Evolutionary conservation across 345 rosid genomes (phyloP), one percentile per base, ranked within the genome.

Genomic region (Populus simonii): DNA sequence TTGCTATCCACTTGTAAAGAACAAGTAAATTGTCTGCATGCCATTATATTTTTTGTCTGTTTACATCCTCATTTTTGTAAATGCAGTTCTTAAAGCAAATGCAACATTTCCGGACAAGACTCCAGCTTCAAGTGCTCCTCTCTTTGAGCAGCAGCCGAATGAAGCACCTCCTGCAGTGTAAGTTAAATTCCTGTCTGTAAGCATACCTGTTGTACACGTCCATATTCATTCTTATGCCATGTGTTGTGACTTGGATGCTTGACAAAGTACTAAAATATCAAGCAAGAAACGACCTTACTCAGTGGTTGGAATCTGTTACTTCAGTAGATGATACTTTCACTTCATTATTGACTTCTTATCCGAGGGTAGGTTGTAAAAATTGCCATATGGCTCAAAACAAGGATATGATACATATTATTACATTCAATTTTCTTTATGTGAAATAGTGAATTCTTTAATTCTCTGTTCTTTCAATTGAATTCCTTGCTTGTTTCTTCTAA

Each of bases 51-150:
- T 25, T 47, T 35, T 27, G n/a, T 43, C n/a, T 65, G 25, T 45
- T 25, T 17, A 49, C 66, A 31, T 67, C 45, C 10, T 71, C 55
- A 31, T 23, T 55, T 25, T 38, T 79, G 41, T 41, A 27, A 15
- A 29, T 90, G 85, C 94, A 96, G 99, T 96, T 84, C 80, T 96
- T 79, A 93, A 96, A 86, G 87, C 91, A 74, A 88, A 81, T 89
- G 85, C 93, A 70, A 87, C 92, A 38, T 82, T 87, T 77, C 85
- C 88, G 4, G 99, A 96, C 72, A 96, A 93, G 90, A 49, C 88
- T 36, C 89, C 90, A 63, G 76, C 88, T 70, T 83, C 92, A 76
- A 89, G 85, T 84, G 73, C 93, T 80, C 92, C 92, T 68, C 71
- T 89, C 38, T 83, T 87, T 80, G 95, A 91, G 47, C 97, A 88